These are phyloP conservation scores for Balakata baccata DNA, from an alignment of 345 rosid genomes.

Conservation along the genomic window DNA sequence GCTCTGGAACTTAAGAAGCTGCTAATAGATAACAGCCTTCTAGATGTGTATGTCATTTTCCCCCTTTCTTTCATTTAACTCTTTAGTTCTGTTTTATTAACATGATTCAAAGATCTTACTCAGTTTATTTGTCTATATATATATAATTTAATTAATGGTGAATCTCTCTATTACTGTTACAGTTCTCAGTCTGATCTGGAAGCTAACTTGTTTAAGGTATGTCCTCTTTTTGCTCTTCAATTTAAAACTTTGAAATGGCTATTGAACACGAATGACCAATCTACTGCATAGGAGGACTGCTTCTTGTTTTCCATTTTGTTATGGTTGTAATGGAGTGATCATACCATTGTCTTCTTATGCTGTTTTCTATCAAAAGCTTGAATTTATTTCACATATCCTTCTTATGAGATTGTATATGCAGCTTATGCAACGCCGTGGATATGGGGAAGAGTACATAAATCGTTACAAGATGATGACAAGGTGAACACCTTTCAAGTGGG, in stretches of 20 bases:
- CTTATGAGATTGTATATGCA: conserved; percentile 32
- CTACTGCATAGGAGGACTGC: background rate
- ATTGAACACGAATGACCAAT: background rate
- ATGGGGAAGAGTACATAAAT: conserved; percentile 78
- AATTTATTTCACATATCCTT: conserved; percentile 10
- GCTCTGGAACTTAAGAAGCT: conserved; percentile 96
- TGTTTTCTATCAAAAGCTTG: background rate
- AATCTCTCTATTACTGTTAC: conserved; percentile 24
- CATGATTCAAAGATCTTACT: background rate
- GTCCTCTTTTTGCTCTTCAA: background rate
- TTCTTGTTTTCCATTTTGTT: background rate
- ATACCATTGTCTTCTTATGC: background rate
- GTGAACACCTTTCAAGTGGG: conserved; percentile 29
- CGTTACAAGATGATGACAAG: conserved; percentile 99
- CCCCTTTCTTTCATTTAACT: background rate
- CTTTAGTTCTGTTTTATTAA: background rate
- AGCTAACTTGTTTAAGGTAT: conserved; percentile 84
- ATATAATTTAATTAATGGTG: background rate
- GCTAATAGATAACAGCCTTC: conserved; percentile 92
- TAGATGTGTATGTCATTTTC: conserved; percentile 67
- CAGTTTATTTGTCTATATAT: background rate
- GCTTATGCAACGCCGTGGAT: conserved; percentile 95
- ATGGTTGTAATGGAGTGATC: background rate
- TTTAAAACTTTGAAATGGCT: background rate
- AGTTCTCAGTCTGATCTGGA: conserved; percentile 93